Conservation (phyloP, 2,329 filamentous ascomycete species). For the Fonsecaea erecta region DNA sequence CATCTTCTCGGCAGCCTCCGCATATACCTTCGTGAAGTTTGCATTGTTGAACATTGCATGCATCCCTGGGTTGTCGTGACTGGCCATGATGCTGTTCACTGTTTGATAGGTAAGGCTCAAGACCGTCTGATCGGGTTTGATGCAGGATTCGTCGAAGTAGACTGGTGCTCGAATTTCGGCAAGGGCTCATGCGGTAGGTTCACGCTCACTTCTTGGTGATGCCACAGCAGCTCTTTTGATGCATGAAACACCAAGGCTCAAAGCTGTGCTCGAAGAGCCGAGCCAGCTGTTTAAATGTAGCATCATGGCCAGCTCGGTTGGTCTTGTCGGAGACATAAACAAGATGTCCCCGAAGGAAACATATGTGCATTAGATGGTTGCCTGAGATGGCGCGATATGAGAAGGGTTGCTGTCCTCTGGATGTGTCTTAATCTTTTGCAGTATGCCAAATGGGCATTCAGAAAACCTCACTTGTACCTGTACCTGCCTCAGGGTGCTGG, state of each 20-base stretch:
- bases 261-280: neutral
- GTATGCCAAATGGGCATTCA: neutral
- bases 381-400: neutral
- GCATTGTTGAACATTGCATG: constrained; percentile 13
- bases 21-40: constrained; percentile 22
- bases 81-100: constrained; percentile 11
- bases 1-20: constrained; percentile 39
- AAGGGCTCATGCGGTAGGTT: neutral
- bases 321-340: constrained; percentile 8
- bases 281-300: neutral
- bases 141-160: neutral
- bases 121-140: neutral
- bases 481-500: neutral
- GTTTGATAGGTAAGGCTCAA: neutral
- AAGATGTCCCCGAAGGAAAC: constrained; percentile 8
- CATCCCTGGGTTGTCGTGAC: neutral
- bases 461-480: neutral
- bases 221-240: neutral
- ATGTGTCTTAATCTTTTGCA: neutral
- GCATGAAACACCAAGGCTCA: neutral
- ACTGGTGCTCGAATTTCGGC: neutral
- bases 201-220: neutral
- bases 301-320: neutral
- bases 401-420: neutral
- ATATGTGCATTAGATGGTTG: neutral